Percentiles rank a stretch among this genome's conserved stretches.
Conservation (phyloP, 108 stramenopile genomes). For the Fragilaria crotonensis region DNA sequence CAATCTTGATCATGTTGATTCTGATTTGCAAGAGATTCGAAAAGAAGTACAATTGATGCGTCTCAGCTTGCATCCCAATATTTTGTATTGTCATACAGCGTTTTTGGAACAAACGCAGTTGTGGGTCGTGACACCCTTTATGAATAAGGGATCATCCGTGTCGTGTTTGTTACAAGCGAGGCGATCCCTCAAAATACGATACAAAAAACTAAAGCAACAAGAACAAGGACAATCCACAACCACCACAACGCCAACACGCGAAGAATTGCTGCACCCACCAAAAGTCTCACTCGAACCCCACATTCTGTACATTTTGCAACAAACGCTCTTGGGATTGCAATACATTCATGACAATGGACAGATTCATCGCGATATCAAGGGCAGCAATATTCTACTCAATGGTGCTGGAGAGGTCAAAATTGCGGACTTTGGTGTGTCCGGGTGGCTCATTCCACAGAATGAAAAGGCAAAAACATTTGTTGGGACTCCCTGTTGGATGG, state of each 20-base stretch:
- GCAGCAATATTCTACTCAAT: slow-evolving; percentile 59
- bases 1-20: slow-evolving; percentile 90
- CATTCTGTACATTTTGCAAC: slow-evolving; percentile 84
- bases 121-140: slow-evolving; percentile 91
- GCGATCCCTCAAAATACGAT: slow-evolving; percentile 24
- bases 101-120: slow-evolving; percentile 86
- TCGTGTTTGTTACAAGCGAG: slow-evolving; percentile 65
- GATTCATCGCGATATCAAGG: slow-evolving; percentile 96
- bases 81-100: slow-evolving; percentile 81
- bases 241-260: neutral
- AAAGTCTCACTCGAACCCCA: slow-evolving; percentile 58
- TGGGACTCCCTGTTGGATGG: slow-evolving; percentile 92
- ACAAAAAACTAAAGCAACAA: neutral
- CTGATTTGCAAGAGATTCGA: slow-evolving; percentile 78
- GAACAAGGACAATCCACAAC: slow-evolving; percentile 1
- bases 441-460: slow-evolving; percentile 66
- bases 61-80: slow-evolving; percentile 82
- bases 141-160: slow-evolving; percentile 88
- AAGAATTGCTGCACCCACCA: neutral
- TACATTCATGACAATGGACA: slow-evolving; percentile 95
- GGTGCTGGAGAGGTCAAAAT: slow-evolving; percentile 73
- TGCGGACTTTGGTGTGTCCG: slow-evolving; percentile 95
- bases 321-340: slow-evolving; percentile 82
- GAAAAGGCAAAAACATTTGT: slow-evolving; percentile 88
- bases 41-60: slow-evolving; percentile 94